Evolutionary conservation across 2,329 filamentous ascomycete species (phyloP), one percentile per base, ranked within the genome.

Genomic region (Ascochyta pisi): DNA sequence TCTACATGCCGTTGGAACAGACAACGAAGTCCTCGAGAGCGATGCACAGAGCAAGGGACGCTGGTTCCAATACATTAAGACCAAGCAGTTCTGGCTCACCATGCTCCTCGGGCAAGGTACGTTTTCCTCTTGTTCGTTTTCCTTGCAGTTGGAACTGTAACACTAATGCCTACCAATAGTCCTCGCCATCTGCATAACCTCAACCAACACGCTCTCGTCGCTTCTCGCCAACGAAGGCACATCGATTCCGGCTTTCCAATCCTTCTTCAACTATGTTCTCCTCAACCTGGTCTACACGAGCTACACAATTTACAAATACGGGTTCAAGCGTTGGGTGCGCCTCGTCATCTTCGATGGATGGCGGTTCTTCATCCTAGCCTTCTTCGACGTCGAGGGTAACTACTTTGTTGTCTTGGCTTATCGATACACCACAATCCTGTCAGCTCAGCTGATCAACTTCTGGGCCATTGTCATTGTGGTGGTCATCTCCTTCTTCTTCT

Each of bases 331-430:
- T 67, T 96, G 90, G 84, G 71, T 79, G 42, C 78, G 80, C 44
- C 74, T 96, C 51, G 70, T 92, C 13, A 73, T 79, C 48, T 84
- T 82, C 58, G 89, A 96, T 73, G 91, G 92, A 55, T 98, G 94
- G 95, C 92, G 92, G 78, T 98, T 82, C 79, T 84, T 96, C 68
- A 91, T 97, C 76, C 86, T 99, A 58, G 87, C 90, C 48, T 97
- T 98, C 77, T 84, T 95, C 66, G 95, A 99, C 73, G 94, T 98
- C 45, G 86, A 97, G 78, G 95, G 95, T 59, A 99, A 99, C 79
- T 99, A 97, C 82, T 98, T 98, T 74, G 93, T 93, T 69, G 94
- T 99, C 46, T 84, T 97, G 45, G 95, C 94, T 5, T 99, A 98
- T 80, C 85, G 89, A 57, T 88, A 76, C 56, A 96, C 94, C 50